Percentiles rank a stretch among this genome's conserved stretches.
phyloP scores from a whole-genome alignment of 108 stramenopile species.

The Chaetoceros tenuissimus region DNA sequence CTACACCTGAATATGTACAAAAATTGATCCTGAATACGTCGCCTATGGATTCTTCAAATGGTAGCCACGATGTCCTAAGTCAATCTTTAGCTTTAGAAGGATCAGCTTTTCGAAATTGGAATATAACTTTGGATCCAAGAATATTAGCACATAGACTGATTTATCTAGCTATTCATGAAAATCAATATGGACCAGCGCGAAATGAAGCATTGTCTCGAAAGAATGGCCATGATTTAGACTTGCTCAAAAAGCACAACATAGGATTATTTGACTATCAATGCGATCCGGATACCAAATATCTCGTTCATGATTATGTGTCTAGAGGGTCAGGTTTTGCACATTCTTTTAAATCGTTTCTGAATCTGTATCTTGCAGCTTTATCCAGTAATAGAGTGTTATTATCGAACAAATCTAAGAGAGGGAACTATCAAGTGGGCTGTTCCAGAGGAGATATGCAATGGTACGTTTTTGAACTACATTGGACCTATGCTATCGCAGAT shows the following conservation, averaged over 20 bases:
- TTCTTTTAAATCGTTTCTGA: slow-evolving; percentile 9
- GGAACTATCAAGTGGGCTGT: slow-evolving; percentile 21
- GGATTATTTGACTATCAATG: slow-evolving; percentile 49
- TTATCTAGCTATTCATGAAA: slow-evolving; percentile 26
- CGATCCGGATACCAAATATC: slow-evolving; percentile 21
- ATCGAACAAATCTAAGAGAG: no score
- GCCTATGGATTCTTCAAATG: no score
- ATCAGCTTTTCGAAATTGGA: no score
- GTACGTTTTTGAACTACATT: neutral
- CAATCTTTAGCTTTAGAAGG: no score
- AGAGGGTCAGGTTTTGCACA: slow-evolving; percentile 25
- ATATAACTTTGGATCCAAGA: no score
- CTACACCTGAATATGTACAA: no score
- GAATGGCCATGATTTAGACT: neutral
- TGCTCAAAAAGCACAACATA: slow-evolving; percentile 5
- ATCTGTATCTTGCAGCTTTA: no score
- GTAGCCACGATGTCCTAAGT: no score
- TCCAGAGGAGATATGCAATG: neutral
- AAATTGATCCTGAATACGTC: no score
- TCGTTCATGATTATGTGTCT: slow-evolving; percentile 24
- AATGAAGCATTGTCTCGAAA: slow-evolving; percentile 20
- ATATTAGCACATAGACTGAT: no score
- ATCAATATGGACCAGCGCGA: slow-evolving; percentile 30
- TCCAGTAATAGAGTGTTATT: no score
- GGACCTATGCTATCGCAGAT: no score